phyloP scores from a whole-genome alignment of 352 stramenopile species.

The Phytophthora sojae region DNA sequence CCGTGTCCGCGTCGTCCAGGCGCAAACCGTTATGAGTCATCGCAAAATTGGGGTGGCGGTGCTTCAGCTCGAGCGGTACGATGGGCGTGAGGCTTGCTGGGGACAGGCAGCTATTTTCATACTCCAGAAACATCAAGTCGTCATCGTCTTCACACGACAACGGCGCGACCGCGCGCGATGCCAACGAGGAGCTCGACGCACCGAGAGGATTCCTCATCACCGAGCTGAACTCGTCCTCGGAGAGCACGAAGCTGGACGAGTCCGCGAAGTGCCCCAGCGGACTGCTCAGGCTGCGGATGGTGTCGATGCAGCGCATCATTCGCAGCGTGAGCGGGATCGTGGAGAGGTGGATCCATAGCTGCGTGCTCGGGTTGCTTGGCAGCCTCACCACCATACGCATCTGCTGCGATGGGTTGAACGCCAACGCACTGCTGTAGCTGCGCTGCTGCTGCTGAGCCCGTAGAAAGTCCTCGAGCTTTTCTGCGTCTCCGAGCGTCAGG shows the following conservation, averaged over 20 bases:
- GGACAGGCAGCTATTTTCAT: slow-evolving; percentile 38
- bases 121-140: slow-evolving; percentile 44
- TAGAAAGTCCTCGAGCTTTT: slow-evolving; percentile 72
- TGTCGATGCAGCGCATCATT: slow-evolving; percentile 85
- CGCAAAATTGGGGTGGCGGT: slow-evolving; percentile 33
- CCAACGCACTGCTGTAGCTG: slow-evolving; percentile 11
- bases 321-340: slow-evolving; percentile 74
- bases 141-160: slow-evolving; percentile 27
- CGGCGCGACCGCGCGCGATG: slow-evolving; percentile 7
- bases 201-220: slow-evolving; percentile 38
- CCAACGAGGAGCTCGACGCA: slow-evolving; percentile 3
- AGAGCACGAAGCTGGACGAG: slow-evolving; percentile 77
- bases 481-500: slow-evolving; percentile 56
- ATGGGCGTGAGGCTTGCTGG: slow-evolving; percentile 36
- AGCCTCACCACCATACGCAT: slow-evolving; percentile 60
- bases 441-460: slow-evolving; percentile 34
- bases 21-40: slow-evolving; percentile 20
- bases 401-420: slow-evolving; percentile 33
- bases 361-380: slow-evolving; percentile 20
- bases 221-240: slow-evolving; percentile 63
- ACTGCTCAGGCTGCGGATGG: slow-evolving; percentile 52
- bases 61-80: slow-evolving; percentile 68
- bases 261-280: slow-evolving; percentile 67
- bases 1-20: slow-evolving; percentile 22
- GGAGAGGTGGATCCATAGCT: slow-evolving; percentile 65